Evolutionary conservation across 768 basidiomycete species (phyloP).

Genomic region (Imleria badia): DNA sequence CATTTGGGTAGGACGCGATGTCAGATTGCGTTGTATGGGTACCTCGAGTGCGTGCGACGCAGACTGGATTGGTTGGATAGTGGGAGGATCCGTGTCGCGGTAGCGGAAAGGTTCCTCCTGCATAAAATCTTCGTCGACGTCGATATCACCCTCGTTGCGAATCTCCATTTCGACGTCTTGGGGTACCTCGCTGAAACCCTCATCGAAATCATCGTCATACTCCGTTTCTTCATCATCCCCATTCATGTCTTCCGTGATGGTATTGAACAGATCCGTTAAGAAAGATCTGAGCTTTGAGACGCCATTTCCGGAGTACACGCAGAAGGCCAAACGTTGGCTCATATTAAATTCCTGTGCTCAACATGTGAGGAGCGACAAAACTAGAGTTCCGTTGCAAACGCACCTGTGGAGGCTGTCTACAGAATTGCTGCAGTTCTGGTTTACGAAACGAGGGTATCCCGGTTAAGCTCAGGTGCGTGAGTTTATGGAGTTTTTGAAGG

Average conservation of each 20-base stretch:
- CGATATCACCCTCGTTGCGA: constrained; percentile 40
- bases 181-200: constrained; percentile 32
- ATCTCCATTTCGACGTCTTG: constrained; percentile 35
- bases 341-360: constrained; percentile 79
- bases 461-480: constrained; percentile 96
- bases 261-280: constrained; percentile 72
- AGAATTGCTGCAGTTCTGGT: constrained; percentile 83
- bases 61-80: constrained; percentile 15
- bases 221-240: constrained; percentile 67
- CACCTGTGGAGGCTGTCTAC: constrained; percentile 84
- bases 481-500: constrained; percentile 80
- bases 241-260: constrained; percentile 68
- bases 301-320: constrained; percentile 94
- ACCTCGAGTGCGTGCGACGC: constrained; percentile 22
- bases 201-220: constrained; percentile 50
- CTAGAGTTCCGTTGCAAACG: constrained; percentile 26
- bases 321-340: constrained; percentile 86
- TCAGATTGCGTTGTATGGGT: constrained; percentile 31
- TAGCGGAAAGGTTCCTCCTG: constrained; percentile 31
- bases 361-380: constrained; percentile 1
- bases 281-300: constrained; percentile 79
- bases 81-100: constrained; percentile 12
- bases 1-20: constrained; percentile 21
- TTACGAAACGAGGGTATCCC: constrained; percentile 92
- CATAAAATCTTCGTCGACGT: constrained; percentile 47